Conservation (phyloP, 352 stramenopile genomes). For the Phytopythium boreale region DNA sequence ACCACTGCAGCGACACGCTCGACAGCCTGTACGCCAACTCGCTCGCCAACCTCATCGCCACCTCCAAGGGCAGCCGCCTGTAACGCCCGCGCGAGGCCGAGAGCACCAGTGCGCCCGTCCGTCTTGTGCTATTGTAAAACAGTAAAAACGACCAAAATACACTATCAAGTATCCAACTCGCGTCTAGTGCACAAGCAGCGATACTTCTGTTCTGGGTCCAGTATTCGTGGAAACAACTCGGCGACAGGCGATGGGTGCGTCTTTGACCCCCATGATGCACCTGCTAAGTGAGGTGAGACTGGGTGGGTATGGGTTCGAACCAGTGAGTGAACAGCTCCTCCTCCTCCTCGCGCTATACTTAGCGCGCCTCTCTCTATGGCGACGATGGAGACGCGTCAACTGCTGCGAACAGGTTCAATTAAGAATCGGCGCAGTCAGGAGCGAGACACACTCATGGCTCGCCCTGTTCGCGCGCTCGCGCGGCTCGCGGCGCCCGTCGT, state of each 20-base stretch:
- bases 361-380: too few species aligned
- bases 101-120: neutral
- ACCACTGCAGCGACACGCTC: conserved; percentile 41
- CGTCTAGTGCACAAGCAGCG: too few species aligned
- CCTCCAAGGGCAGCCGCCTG: conserved; percentile 33
- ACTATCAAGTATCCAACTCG: neutral
- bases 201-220: neutral
- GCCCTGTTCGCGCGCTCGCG: neutral
- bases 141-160: neutral
- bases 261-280: too few species aligned
- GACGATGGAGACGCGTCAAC: too few species aligned
- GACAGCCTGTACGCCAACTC: conserved; percentile 43
- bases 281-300: too few species aligned
- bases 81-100: conserved; percentile 7
- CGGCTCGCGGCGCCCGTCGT: conserved; percentile 27
- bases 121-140: neutral
- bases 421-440: neutral
- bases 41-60: conserved; percentile 40
- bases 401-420: neutral
- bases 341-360: too few species aligned
- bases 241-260: too few species aligned
- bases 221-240: too few species aligned
- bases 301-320: too few species aligned
- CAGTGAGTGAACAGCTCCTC: too few species aligned
- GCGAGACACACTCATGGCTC: neutral